Conservation (phyloP, 768 basidiomycete species). For the Kwoniella bestiolae region DNA sequence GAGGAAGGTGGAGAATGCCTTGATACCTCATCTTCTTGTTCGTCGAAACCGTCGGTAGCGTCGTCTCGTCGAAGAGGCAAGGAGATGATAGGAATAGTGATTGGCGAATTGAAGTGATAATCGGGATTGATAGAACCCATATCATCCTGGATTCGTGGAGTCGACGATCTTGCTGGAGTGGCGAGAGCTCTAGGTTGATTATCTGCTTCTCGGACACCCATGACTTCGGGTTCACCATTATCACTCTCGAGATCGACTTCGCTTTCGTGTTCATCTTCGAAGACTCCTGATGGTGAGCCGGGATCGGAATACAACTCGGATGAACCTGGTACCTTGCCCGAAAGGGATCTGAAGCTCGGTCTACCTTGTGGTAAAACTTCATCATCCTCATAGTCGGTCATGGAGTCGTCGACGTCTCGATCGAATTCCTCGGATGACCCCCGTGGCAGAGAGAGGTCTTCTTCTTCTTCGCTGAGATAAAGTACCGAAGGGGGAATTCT, state of each 20-base stretch:
- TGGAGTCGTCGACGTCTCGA: slow-evolving; percentile 8
- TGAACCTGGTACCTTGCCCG: too few relatives aligned
- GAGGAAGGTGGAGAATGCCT: background rate
- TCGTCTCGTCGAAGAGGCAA: background rate
- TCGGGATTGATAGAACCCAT: background rate
- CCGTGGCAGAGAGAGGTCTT: slow-evolving; percentile 11
- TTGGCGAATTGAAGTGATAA: background rate
- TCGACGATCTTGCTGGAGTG: background rate
- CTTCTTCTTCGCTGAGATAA: slow-evolving; percentile 33
- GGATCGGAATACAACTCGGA: too few relatives aligned
- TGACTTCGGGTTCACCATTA: slow-evolving; percentile 1
- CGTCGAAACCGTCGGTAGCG: background rate
- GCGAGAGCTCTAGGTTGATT: background rate
- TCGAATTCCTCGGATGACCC: background rate
- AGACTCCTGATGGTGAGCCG: too few relatives aligned
- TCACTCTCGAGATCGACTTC: background rate
- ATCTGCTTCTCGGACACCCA: background rate
- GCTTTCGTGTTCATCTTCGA: slow-evolving; percentile 1
- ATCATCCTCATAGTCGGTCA: slow-evolving; percentile 23
- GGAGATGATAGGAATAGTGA: background rate
- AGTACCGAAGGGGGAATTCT: slow-evolving; percentile 33
- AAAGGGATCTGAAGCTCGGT: too few relatives aligned
- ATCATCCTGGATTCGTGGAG: background rate
- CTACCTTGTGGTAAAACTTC: too few relatives aligned
- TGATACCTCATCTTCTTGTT: background rate